Conservation (phyloP, 768 basidiomycete species). For the Daedaleopsis nitida region DNA sequence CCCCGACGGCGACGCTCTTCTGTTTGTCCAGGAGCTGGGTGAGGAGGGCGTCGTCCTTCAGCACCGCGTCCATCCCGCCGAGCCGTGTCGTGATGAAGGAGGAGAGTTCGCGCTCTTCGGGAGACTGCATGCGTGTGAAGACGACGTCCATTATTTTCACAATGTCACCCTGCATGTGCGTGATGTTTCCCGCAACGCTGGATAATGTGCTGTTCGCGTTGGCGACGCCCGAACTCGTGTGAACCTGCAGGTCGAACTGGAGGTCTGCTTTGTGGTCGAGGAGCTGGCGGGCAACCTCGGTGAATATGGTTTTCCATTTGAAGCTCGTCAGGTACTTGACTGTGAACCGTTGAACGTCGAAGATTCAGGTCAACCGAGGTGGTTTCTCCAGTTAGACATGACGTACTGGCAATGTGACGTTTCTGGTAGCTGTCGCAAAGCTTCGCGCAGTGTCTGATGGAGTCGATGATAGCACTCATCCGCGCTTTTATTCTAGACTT, state of each 20-base stretch:
- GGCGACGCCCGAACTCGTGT: conserved; percentile 28
- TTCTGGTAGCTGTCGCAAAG: conserved; percentile 35
- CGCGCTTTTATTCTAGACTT: conserved; percentile 36
- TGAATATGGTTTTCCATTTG: conserved; percentile 30
- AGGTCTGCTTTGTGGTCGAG: conserved; percentile 26
- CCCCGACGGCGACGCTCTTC: neutral
- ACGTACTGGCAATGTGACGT: conserved; percentile 27
- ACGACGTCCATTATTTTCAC: conserved; percentile 17
- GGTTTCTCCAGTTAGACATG: neutral
- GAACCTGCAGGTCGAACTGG: conserved; percentile 31
- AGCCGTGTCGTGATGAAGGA: conserved; percentile 8
- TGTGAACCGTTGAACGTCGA: neutral
- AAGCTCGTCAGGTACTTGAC: conserved; percentile 30
- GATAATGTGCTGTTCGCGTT: conserved; percentile 1
- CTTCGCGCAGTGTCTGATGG: conserved; percentile 35
- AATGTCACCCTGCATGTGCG: conserved; percentile 13
- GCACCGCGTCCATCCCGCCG: conserved; percentile 7
- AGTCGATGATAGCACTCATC: conserved; percentile 26
- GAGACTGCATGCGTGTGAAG: conserved; percentile 19
- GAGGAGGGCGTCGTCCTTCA: conserved; percentile 13
- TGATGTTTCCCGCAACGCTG: conserved; percentile 1
- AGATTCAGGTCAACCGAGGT: no score
- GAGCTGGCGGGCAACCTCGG: conserved; percentile 21
- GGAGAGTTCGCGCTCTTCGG: conserved; percentile 21
- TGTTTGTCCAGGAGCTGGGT: conserved; percentile 8